These are phyloP conservation scores for Isabelozyma gotoi DNA, from an alignment of 805 yeast genomes.

Conservation along the genomic window DNA sequence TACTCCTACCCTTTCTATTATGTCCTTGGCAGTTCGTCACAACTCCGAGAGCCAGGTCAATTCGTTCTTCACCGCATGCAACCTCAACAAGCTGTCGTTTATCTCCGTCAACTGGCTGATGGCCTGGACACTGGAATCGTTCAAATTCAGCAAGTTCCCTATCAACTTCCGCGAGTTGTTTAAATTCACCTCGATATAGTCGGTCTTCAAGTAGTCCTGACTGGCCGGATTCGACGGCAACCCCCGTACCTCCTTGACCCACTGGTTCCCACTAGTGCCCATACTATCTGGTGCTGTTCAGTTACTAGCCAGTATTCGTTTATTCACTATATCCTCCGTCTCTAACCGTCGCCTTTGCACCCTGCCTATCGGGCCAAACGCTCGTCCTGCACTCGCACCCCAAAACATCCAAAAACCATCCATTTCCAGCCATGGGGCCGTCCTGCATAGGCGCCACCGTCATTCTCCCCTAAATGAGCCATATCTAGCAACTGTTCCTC, in stretches of 20 bases:
- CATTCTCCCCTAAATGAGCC: neutral
- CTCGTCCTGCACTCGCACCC: too few relatives aligned
- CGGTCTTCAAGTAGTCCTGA: constrained; percentile 33
- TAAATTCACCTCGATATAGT: constrained; percentile 36
- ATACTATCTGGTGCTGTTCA: too few relatives aligned
- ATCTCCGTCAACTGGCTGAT: constrained; percentile 6
- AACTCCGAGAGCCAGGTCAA: constrained; percentile 20
- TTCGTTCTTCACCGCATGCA: constrained; percentile 18
- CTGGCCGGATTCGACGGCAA: constrained; percentile 33
- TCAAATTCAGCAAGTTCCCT: constrained; percentile 12
- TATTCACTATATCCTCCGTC: too few relatives aligned
- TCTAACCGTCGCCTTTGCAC: too few relatives aligned
- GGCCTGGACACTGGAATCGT: constrained; percentile 6
- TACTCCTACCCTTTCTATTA: too few relatives aligned
- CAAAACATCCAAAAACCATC: neutral
- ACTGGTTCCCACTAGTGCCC: constrained; percentile 5
- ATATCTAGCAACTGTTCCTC: neutral
- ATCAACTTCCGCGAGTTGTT: constrained; percentile 38
- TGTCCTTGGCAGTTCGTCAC: too few relatives aligned
- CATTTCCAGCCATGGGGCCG: constrained; percentile 1
- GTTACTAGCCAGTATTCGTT: too few relatives aligned
- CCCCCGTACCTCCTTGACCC: constrained; percentile 27
- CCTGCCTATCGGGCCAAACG: too few relatives aligned
- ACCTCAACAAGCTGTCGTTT: constrained; percentile 15
- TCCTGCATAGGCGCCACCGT: neutral